Evolutionary conservation across 805 yeast genomes (phyloP).

Genomic region (Zygosaccharomyces bailii): DNA sequence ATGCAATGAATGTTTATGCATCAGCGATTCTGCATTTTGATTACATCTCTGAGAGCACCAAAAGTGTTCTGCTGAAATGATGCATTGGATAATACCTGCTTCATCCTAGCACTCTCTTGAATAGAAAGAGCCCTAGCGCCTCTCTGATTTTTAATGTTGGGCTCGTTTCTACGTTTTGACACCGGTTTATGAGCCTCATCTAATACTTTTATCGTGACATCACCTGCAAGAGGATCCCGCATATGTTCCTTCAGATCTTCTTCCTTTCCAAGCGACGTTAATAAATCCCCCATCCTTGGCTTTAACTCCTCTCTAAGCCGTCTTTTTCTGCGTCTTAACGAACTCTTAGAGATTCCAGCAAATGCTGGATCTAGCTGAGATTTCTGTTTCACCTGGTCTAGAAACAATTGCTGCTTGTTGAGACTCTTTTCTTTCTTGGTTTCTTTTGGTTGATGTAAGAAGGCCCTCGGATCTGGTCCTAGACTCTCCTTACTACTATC

Average conservation of each 20-base stretch:
- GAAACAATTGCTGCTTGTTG: slow-evolving; percentile 38
- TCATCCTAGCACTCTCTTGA: slow-evolving; percentile 58
- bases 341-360: slow-evolving; percentile 60
- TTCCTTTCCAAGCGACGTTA: slow-evolving; percentile 46
- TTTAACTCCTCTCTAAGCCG: slow-evolving; percentile 58
- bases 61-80: slow-evolving; percentile 61
- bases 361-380: slow-evolving; percentile 28
- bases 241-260: slow-evolving; percentile 24
- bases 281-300: slow-evolving; percentile 64
- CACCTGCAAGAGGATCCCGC: slow-evolving; percentile 5
- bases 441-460: slow-evolving; percentile 50
- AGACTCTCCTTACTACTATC: slow-evolving; percentile 9
- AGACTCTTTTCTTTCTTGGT: slow-evolving; percentile 52
- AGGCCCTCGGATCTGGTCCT: slow-evolving; percentile 40
- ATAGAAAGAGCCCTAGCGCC: slow-evolving; percentile 54
- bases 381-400: slow-evolving; percentile 22
- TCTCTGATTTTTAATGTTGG: slow-evolving; percentile 52
- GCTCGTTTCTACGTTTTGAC: slow-evolving; percentile 40
- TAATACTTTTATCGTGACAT: slow-evolving; percentile 11
- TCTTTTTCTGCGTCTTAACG: slow-evolving; percentile 61
- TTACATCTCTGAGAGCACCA: slow-evolving; percentile 59
- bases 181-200: slow-evolving; percentile 20
- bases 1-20: slow-evolving; percentile 1
- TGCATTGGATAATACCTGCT: slow-evolving; percentile 50
- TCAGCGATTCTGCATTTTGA: slow-evolving; percentile 35